Base-by-base conservation (phyloP, 192 early-diverging fungal genomes). In the Coemansia sp. region DNA sequence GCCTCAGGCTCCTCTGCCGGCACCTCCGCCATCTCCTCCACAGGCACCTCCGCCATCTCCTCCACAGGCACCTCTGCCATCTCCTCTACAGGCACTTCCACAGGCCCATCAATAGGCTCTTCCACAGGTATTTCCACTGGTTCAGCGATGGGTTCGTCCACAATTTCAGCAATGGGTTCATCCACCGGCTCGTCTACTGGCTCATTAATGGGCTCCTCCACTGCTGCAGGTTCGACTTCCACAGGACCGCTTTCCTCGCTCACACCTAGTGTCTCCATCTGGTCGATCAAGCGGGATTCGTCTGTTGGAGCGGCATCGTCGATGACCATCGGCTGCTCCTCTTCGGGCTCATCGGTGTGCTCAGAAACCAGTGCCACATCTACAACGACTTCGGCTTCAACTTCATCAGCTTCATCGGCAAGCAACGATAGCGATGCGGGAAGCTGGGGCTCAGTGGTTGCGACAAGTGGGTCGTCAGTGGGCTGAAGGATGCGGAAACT, bases 381-480 rank as follows among this genome's bases (percentile, higher is more conserved):
- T 27, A 27, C 40, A 9, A 41, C 40, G 8, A 14, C 40, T 41
- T 41, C 10, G 10, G 6, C n/a, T 45, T 45, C 44, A 17, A 5
- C 5, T 19, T 46, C n/a, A 46, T 53, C 50, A 3, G 21, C 7
- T 13, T 53, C 50, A 11, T 53, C 50, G 27, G 50, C 50, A 31
- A 31, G 50, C 11, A 53, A 27, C 1, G 6, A 3, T 13, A 53
- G 51, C 27, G 27, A 53, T 14, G 51, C 27, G 51, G 27, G 27
- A 24, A 16, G 21, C 3, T 53, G 51, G 24, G 11, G 51, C 31
- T 57, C 54, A 17, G 54, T 4, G n/a, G 42, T 13, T 29, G 35
- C 36, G 42, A 61, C 68, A 4, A 79, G 68, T 17, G 77, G 72
- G 24, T 80, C 69, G 54, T 80, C 78, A 3, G 62, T 62, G 13